Base-by-base conservation (phyloP, 331 rosid species). In the Pyracantha coccinea region DNA sequence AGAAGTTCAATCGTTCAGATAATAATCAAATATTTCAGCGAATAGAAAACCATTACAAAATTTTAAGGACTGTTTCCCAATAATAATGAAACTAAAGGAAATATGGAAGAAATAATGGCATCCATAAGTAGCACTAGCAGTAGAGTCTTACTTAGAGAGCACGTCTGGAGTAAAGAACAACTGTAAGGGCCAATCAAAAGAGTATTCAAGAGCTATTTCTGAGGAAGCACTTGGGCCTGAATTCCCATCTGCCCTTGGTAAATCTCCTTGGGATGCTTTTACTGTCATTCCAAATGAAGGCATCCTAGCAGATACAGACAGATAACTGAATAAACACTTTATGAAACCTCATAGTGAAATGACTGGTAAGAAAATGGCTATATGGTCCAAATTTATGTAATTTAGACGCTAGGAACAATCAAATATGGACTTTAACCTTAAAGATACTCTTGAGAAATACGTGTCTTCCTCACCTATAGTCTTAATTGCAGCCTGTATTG, bases 161-260 rank as follows among this genome's bases (percentile, higher is more conserved):
- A 94, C 96, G 77, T 94, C 97, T 85, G 89, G 97, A 44, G 93
- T 90, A 81, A 92, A 94, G 83, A 94, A 92, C 89, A 94, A 87
- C 81, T 94, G 97, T 79, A 92, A 83, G 59, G 99, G 99, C 97
- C 97, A 94, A 87, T 92, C 97, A 78, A 94, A 84, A 25, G 91
- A 85, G 87, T 94, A 94, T 84, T 89, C 97, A 59, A 94, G 96
- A 62, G 97, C 89, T 84, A 83, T 71, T 75, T 94, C 96, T 68
- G 93, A 82, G 78, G 89, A 84, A 81, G 88, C 81, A 76, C 85
- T 79, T 10, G 45, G 45, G 73, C 85, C 83, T 52, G 80, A 76
- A 54, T 76, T 82, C 28, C 84, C 84, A 80, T 89, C 98, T 21
- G 88, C 77, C 86, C 86, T 91, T 28, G 78, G 83, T 64, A 78